Base-by-base conservation (phyloP, 2,329 filamentous ascomycete species). In the Xylaria sp. region DNA sequence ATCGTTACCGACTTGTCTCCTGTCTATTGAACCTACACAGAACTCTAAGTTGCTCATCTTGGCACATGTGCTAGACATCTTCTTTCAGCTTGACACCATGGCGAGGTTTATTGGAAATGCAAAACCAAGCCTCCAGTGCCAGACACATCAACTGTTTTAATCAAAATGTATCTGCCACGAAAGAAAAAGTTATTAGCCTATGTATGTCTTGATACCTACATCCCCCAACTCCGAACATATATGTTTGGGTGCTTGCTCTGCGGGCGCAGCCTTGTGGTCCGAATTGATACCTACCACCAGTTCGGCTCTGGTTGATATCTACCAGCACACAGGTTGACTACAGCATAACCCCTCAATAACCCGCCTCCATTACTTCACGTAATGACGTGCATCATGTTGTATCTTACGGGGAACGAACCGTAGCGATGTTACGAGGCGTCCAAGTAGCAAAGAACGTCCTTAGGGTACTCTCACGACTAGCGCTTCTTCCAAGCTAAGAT, bases 181-280 rank as follows among this genome's bases (percentile, higher is more conserved):
- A 56, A 14, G 34, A 14, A 34, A 32, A 19, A 32, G 32, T 3
- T 24, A 57, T 64, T 50, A 50, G 32, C 53, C 53, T 48, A 47
- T 61, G 21, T 30, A 14, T 47, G 27, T 30, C 30, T 63, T 19
- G 39, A 56, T 58, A 48, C 19, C n/a, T 24, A 59, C 32, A n/a
- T 51, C 32, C 45, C 32, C 17, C 9, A 58, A 53, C 45, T 4
- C 54, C 11, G 4, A 27, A 27, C 24, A 27, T 4, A 27, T 27
- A 27, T 27, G 24, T 27, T 27, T 27, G 24, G 24, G 4, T 27
- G 48, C 19, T 14, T 51, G 12, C 11, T 36, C 34, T 36, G 11
- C 34, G 11, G 34, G 11, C 34, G 34, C 11, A 36, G 34, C 34
- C 34, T 36, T 11, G 34, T 11, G 11, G 7, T 8, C 34, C 7